These are phyloP conservation scores for Tylopilus rubrobrunneus DNA, from an alignment of 768 basidiomycete species.

Conservation along the genomic window DNA sequence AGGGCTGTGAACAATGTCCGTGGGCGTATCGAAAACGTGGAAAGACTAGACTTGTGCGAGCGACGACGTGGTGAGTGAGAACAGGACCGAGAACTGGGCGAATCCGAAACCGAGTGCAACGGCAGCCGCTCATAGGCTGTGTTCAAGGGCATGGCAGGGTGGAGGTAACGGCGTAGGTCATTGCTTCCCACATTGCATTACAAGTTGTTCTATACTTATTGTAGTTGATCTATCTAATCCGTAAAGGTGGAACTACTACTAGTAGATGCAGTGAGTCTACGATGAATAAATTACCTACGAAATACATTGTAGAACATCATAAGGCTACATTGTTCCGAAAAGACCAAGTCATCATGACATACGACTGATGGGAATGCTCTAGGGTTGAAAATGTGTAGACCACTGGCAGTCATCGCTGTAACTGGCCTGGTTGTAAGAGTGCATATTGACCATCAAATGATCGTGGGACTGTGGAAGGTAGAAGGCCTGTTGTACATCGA, in stretches of 20 bases:
- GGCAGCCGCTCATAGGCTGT: constrained; percentile 48
- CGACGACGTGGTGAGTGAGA: constrained; percentile 27
- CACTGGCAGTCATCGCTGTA: neutral
- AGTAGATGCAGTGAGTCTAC: neutral
- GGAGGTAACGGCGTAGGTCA: neutral
- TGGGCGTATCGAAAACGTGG: constrained; percentile 28
- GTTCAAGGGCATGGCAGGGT: constrained; percentile 31
- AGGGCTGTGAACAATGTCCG: constrained; percentile 38
- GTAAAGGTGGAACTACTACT: no score
- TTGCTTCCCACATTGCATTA: neutral
- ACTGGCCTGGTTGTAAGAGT: neutral
- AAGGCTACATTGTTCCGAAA: constrained; percentile 7
- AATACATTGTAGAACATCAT: neutral
- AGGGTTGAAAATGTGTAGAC: neutral
- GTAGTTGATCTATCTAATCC: neutral
- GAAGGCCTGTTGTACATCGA: neutral
- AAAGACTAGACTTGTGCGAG: constrained; percentile 24
- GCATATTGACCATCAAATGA: neutral
- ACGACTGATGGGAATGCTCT: neutral
- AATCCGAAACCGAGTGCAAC: constrained; percentile 40
- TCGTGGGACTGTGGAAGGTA: neutral
- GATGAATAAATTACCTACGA: neutral
- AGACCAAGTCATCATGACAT: neutral
- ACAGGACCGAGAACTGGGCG: constrained; percentile 23
- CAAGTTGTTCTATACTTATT: no score